These are phyloP conservation scores for Backusella parvicylindrica DNA, from an alignment of 192 early-diverging fungal species.

Conservation along the genomic window DNA sequence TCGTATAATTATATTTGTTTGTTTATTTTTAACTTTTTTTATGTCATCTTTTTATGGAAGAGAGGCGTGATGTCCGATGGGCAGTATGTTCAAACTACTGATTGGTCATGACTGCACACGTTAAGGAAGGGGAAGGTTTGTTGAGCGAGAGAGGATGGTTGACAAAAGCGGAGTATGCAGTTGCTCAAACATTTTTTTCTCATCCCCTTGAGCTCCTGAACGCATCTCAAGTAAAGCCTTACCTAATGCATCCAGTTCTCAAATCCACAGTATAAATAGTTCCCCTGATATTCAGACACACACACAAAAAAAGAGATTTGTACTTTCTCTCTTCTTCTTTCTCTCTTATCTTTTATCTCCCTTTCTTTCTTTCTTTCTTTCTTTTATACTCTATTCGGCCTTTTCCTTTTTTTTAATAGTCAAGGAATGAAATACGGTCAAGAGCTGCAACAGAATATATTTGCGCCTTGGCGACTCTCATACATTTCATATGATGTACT, in stretches of 20 bases:
- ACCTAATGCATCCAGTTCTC: neutral
- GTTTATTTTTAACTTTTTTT: neutral
- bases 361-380: neutral
- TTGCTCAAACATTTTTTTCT: conserved; percentile 6
- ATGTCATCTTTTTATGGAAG: neutral
- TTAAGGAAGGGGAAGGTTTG: neutral
- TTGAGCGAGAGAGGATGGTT: neutral
- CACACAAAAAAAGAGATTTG: neutral
- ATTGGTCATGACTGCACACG: conserved; percentile 4
- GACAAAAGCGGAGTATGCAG: conserved; percentile 9
- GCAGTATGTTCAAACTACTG: neutral
- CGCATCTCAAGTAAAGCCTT: neutral
- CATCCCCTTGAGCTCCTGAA: neutral
- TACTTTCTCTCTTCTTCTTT: neutral
- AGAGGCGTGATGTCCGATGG: conserved; percentile 4
- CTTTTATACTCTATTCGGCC: neutral
- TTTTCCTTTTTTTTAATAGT: neutral
- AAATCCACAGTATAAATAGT: conserved; percentile 1
- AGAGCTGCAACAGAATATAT: conserved; percentile 67
- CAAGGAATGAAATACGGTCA: conserved; percentile 83
- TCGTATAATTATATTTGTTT: neutral
- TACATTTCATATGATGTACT: conserved; percentile 82
- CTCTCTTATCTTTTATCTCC: neutral
- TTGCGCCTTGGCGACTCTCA: conserved; percentile 78
- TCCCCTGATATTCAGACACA: neutral